Base-by-base conservation (phyloP, 139 green algal genomes). In the Chlamydomonas sp. region DNA sequence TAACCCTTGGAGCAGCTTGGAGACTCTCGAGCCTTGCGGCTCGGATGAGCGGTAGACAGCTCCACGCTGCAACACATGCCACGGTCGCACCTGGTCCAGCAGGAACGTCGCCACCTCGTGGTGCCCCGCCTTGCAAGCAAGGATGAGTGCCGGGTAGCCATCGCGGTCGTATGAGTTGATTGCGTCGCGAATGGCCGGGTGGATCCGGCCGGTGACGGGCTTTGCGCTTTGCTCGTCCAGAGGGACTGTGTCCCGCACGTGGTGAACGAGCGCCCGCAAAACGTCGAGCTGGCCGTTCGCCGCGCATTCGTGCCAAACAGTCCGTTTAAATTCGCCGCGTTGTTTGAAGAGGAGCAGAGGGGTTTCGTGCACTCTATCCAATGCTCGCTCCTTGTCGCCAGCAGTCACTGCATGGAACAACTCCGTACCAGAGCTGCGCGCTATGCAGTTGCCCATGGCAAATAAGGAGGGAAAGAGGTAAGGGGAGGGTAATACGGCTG, bases 41-140 rank as follows among this genome's bases (percentile, higher is more conserved):
- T 49, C 31, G 31, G 31, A 49, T 49, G 31, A 49, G 31, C 31
- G 31, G 31, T 49, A 49, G 31, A 49, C 31, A 49, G 31, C 31
- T 49, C 31, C 14, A 76, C 7, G 15, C 15, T 18, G 69, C 16
- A 76, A 49, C n/a, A 16, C 14, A 31, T 8, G 69, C 59, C 60
- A 1, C 59, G 2, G 61, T 4, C 82, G 2, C 61, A 86, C 82
- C 82, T 86, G 82, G 1, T n/a, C 14, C 20, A 86, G n/a, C 60
- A 86, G 20, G 61, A 59, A 73, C 18, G 49, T 10, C 10, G 73
- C 61, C 3, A 79, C 71, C 1, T 57, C 20, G 7, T 3, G 60
- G 61, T 86, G 82, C 1, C 82, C 82, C 5, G 79, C 20, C 18
- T 79, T 79, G 82, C 82, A 86, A 3, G 82, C 82, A 12, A 86